Base-by-base conservation (phyloP, 2,329 filamentous ascomycete genomes). In the Ambrosiella beaveri region DNA sequence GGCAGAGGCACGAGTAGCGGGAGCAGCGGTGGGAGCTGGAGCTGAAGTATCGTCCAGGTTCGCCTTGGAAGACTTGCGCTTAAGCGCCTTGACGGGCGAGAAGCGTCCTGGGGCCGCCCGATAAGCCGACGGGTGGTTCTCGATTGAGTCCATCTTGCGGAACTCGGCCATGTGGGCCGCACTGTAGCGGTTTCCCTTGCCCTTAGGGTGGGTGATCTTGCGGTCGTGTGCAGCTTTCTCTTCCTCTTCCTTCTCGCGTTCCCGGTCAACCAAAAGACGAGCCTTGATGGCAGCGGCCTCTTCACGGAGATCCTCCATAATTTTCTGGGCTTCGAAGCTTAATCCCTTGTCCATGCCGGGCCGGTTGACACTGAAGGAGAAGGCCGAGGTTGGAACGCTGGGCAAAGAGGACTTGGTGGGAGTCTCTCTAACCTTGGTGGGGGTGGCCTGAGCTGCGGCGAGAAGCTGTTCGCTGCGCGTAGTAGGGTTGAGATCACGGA, bases 91-190 rank as follows among this genome's bases (percentile, higher is more conserved):
- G 27, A 54, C 67, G 8, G 80, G 78, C n/a, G 78, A 76, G 62
- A 74, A 69, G 7, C 76, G 75, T 40, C 69, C 75, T 3, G 75
- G 70, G 61, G 79, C 75, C 19, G 77, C 77, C 62, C 87, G 78
- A 72, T 84, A 93, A 13, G 84, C 80, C 9, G 90, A 95, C 7
- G 88, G 77, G 67, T 96, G 90, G 62, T 84, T 84, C 49, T 82
- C 87, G 66, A 97, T 96, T 1, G 90, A 96, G 68, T 95, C 89
- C 91, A 97, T 96, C 75, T 95, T 97, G 71, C 88, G 88, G 73
- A 97, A 96, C 66, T 91, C 80, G 54, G 84, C 82, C 79, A 87
- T 85, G 68, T 97, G 91, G 41, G 80, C 82, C 62, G 88, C 84
- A 67, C 88, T 95, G 71, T 84, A 97, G 51, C 91, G 84, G 54